Conservation (phyloP, 768 basidiomycete genomes). For the Suillus discolor region DNA sequence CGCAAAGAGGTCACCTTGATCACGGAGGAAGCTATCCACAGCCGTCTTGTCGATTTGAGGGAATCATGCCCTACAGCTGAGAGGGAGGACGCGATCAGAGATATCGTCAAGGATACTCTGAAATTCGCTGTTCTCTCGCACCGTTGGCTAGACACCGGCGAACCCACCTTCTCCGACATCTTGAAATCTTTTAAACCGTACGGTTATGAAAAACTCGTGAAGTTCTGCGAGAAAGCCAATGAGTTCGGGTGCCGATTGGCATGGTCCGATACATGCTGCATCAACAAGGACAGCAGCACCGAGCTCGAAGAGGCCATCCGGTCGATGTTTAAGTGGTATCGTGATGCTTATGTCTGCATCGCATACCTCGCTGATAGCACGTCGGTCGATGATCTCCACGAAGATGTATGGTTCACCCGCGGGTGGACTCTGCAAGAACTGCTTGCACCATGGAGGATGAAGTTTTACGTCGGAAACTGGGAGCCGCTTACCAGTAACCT, state of each 20-base stretch:
- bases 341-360: constrained; percentile 30
- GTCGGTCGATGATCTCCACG: constrained; percentile 26
- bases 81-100: constrained; percentile 28
- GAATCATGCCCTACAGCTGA: constrained; percentile 24
- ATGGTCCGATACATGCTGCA: constrained; percentile 40
- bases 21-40: constrained; percentile 26
- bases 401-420: constrained; percentile 35
- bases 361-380: constrained; percentile 34
- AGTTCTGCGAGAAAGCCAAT: constrained; percentile 28
- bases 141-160: constrained; percentile 32
- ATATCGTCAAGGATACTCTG: constrained; percentile 24
- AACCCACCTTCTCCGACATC: constrained; percentile 32
- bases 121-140: constrained; percentile 33
- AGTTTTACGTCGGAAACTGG: constrained; percentile 33
- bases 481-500: constrained; percentile 22
- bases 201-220: constrained; percentile 28
- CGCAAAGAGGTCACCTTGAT: constrained; percentile 27
- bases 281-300: constrained; percentile 37
- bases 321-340: constrained; percentile 38
- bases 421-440: constrained; percentile 35
- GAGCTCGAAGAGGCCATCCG: constrained; percentile 37
- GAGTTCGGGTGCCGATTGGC: constrained; percentile 31
- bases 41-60: constrained; percentile 11
- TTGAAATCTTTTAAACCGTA: constrained; percentile 30
- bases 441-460: constrained; percentile 31